These are phyloP conservation scores for Pseudogymnoascus sp. DNA, from an alignment of 2,329 filamentous ascomycete species.

Conservation along the genomic window DNA sequence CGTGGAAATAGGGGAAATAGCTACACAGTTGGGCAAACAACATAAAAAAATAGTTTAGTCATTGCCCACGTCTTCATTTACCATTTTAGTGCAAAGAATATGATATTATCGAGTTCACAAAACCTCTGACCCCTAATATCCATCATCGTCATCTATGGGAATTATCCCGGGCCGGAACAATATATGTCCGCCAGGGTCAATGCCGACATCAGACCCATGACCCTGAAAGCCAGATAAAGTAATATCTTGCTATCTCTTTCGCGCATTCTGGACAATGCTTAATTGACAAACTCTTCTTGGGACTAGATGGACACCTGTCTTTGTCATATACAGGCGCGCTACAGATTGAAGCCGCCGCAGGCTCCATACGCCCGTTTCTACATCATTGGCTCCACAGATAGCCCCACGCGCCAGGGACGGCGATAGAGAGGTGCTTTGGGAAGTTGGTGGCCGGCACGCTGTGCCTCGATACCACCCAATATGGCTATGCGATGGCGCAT, in stretches of 20 bases:
- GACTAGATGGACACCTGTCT: not conserved
- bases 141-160: not conserved
- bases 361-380: not conserved
- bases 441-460: not conserved
- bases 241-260: not conserved
- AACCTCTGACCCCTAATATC: no score
- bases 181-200: not conserved
- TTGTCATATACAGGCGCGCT: not conserved
- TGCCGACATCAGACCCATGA: not conserved
- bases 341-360: not conserved
- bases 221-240: constrained; percentile 1
- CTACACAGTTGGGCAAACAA: not conserved
- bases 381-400: not conserved
- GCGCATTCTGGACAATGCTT: constrained; percentile 1
- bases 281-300: not conserved
- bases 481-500: constrained; percentile 1
- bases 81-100: not conserved
- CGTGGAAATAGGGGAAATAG: not conserved
- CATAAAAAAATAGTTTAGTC: not conserved
- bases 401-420: not conserved
- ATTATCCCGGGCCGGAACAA: not conserved
- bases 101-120: not conserved
- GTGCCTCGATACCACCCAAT: not conserved
- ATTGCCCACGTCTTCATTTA: not conserved
- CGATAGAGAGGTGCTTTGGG: not conserved